A percentile compares a stretch with the other conserved stretches of the same genome.
Evolutionary conservation across 176 grass and related monocot species (phyloP).

Genomic region (Echinochloa phyllopogon): DNA sequence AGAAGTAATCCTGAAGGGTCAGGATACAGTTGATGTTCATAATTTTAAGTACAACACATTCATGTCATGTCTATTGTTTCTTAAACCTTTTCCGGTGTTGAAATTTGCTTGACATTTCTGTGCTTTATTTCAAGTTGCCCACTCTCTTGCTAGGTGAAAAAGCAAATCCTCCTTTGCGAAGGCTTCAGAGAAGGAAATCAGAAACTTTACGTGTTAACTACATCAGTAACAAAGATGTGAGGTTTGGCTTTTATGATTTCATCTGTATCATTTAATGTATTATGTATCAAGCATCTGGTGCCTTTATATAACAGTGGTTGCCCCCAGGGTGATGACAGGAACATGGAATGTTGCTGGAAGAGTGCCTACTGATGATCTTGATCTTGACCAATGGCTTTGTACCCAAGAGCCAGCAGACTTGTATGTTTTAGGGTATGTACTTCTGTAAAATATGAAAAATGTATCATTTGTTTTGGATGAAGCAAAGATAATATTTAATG

Average conservation of each 20-base stretch:
- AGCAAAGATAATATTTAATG: background rate
- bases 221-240: constrained; percentile 71
- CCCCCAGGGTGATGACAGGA: constrained; percentile 52
- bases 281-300: constrained; percentile 4
- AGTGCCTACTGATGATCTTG: constrained; percentile 47
- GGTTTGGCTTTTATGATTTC: constrained; percentile 44
- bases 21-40: background rate
- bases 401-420: constrained; percentile 45
- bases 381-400: constrained; percentile 64
- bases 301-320: constrained; percentile 14
- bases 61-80: background rate
- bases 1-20: background rate
- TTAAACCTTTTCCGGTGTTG: background rate
- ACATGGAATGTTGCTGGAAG: constrained; percentile 57
- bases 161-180: constrained; percentile 22
- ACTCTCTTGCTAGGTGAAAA: constrained; percentile 29
- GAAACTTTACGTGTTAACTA: constrained; percentile 67
- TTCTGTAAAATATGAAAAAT: constrained; percentile 4
- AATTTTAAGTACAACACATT: background rate
- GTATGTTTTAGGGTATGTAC: constrained; percentile 51
- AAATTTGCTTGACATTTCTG: constrained; percentile 19
- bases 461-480: background rate
- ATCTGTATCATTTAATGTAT: constrained; percentile 4
- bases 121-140: background rate
- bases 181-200: constrained; percentile 64